These are phyloP conservation scores for Carex sylvatica DNA, from an alignment of 202 grass and related monocot genomes.

Conservation along the genomic window DNA sequence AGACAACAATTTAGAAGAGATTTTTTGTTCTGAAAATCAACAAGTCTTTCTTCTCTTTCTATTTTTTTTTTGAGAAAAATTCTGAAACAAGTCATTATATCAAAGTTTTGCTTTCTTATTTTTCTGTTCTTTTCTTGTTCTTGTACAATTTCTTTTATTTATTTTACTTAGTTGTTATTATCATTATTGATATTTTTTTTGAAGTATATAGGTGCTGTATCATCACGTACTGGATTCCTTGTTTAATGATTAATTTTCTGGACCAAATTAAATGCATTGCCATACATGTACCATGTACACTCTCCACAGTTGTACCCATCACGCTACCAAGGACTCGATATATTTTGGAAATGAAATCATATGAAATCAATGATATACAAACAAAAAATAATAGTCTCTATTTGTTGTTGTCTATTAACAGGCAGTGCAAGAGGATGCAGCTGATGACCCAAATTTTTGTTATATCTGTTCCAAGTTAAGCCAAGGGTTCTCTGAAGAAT, in stretches of 20 bases:
- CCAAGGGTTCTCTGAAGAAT: constrained; percentile 14
- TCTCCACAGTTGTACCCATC: background rate
- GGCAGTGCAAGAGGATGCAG: background rate
- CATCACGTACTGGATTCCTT: background rate
- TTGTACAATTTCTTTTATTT: background rate
- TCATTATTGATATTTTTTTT: background rate
- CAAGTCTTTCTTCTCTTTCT: background rate
- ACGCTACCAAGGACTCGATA: background rate
- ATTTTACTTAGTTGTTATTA: background rate
- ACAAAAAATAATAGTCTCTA: background rate
- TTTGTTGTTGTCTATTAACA: background rate
- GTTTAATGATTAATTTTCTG: background rate
- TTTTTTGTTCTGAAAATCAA: no score
- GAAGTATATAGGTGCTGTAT: background rate
- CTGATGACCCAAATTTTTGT: constrained; percentile 28
- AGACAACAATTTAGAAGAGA: background rate
- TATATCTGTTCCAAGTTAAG: constrained; percentile 17
- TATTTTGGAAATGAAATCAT: background rate
- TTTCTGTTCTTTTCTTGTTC: background rate
- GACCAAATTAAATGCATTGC: constrained; percentile 5
- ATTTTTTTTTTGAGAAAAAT: background rate
- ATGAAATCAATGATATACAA: constrained; percentile 1
- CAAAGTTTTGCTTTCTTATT: background rate
- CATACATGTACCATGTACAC: background rate
- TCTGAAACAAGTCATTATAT: background rate